Percentiles rank a stretch among this genome's conserved stretches.
Evolutionary conservation across 257 asterid species (phyloP).

Genomic region (Solanum lignicaule): DNA sequence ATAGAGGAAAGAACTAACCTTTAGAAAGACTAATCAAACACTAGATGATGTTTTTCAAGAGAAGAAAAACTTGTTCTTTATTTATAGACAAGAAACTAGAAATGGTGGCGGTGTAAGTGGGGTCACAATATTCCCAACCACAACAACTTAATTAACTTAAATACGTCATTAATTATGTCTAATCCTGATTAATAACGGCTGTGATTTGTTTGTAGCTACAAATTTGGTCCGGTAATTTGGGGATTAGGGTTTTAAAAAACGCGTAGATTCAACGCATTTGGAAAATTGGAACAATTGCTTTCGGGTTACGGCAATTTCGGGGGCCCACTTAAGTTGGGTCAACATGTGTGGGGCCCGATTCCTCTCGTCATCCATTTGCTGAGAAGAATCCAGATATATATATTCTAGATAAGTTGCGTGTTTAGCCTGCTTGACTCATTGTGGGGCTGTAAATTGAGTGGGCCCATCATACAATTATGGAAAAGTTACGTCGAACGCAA

Average conservation of each 20-base stretch:
- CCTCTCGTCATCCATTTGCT: background rate
- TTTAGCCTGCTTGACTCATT: background rate
- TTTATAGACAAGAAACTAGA: constrained; percentile 14
- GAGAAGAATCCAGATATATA: constrained; percentile 1
- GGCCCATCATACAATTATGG: background rate
- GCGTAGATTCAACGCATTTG: constrained; percentile 37
- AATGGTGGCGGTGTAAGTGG: constrained; percentile 5
- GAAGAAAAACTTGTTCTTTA: background rate
- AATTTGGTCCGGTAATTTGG: background rate
- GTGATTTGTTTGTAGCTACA: background rate
- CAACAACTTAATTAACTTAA: background rate
- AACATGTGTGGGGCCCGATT: background rate
- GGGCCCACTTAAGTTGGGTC: background rate
- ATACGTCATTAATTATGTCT: background rate
- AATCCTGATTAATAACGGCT: constrained; percentile 5
- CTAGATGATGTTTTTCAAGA: background rate
- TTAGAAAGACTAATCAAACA: background rate
- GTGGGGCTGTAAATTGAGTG: background rate
- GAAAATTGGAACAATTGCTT: background rate
- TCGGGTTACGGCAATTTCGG: background rate
- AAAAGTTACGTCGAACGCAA: background rate
- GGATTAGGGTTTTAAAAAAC: background rate
- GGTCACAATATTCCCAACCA: constrained; percentile 3
- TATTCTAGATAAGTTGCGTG: background rate
- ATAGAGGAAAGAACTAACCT: background rate